Evolutionary conservation across 306 rosid species (phyloP).

Genomic region (Corylus heterophylla): DNA sequence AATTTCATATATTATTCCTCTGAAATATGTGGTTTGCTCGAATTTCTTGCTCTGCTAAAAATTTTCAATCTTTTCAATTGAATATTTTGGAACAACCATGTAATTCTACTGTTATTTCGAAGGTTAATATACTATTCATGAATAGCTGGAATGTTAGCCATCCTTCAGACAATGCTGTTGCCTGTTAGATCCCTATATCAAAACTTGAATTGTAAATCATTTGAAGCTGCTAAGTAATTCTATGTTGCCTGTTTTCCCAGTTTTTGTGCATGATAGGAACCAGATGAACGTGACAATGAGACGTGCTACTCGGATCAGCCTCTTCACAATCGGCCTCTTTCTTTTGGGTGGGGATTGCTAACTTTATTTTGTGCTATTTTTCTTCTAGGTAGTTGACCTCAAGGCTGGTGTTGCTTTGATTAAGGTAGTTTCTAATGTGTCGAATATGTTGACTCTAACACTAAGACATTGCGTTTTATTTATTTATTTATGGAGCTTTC

Average conservation of each 20-base stretch:
- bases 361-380: constrained; percentile 14
- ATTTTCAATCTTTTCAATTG: too few relatives aligned
- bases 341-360: background rate
- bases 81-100: too few relatives aligned
- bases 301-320: constrained; percentile 67
- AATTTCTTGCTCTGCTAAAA: too few relatives aligned
- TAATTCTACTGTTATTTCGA: too few relatives aligned
- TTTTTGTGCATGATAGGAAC: constrained; percentile 92
- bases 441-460: background rate
- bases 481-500: constrained; percentile 41
- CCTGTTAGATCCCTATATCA: too few relatives aligned
- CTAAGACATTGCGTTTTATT: constrained; percentile 17
- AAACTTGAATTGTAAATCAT: too few relatives aligned
- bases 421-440: background rate
- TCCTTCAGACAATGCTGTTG: background rate
- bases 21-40: too few relatives aligned
- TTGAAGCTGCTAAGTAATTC: background rate
- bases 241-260: constrained; percentile 33
- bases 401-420: constrained; percentile 22
- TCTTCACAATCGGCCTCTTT: constrained; percentile 48
- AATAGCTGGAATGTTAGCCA: background rate
- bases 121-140: too few relatives aligned
- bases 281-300: constrained; percentile 70
- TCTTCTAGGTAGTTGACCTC: constrained; percentile 26
- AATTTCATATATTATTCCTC: too few relatives aligned